Base-by-base conservation (phyloP, 768 basidiomycete species). In the Psilocybe sp. region DNA sequence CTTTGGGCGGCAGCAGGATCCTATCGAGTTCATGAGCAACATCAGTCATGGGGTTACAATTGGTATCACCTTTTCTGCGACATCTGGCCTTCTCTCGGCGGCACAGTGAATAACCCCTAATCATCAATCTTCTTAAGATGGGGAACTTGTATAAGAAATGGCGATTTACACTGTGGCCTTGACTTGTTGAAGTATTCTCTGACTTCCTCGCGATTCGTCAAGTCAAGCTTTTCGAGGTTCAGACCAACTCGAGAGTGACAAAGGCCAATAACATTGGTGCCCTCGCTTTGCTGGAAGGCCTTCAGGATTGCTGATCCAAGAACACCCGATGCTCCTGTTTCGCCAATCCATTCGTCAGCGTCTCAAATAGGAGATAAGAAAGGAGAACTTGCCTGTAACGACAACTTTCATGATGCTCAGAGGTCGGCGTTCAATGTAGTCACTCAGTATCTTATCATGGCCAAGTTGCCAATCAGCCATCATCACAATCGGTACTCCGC, bases 41-140 rank as follows among this genome's bases (percentile, higher is more conserved):
- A 32, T 33, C 34, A 31, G 20, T 33, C 18, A 33, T 19, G 38
- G 3, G 35, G 16, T 31, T 40, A 31, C 5, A 10, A 8, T 18
- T 18, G 77, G 44, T 54, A n/a, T 18, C 11, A 89, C 93, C 72
- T 87, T 88, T 66, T 96, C 92, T 49, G 92, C 94, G 11, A 92
- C 89, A 62, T 98, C 94, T 4, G 95, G 93, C 39, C 94, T 74
- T 53, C 96, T 72, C 69, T 98, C 95, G 2, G 96, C 96, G 12
- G 96, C 96, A 60, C 94, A 97, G 62, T 98, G 96, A 13, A 98
- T 84, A 35, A 98, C 82, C 84, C 87, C 86, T 88, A 28, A 61
- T 40, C 31, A 33, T 40, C 31, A 15, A 18, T 15, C 5, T 20
- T 28, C 18, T 38, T 40, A 23, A 39, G 33, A 35, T 32, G 41